Evolutionary conservation across 371 early-diverging fungal genomes (phyloP).

Genomic region (Mucor lusitanicus): DNA sequence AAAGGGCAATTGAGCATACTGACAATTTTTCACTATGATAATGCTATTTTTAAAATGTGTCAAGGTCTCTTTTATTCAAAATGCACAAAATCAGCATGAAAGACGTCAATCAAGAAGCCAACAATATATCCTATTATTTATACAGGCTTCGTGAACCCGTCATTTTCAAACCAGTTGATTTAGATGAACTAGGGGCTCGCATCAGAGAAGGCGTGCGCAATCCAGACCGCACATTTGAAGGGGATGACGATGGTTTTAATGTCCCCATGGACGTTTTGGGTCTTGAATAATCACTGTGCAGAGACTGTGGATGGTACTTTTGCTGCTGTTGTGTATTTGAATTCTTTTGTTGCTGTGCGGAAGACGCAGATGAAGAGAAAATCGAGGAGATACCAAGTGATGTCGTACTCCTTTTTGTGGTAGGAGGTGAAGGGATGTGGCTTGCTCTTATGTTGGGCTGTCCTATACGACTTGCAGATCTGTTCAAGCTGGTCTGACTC

Average conservation of each 20-base stretch:
- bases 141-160: background rate
- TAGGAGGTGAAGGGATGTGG: conserved; percentile 21
- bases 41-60: too few species aligned
- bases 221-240: background rate
- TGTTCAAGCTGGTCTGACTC: background rate
- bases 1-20: too few species aligned
- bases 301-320: background rate
- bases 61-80: background rate
- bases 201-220: background rate
- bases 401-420: conserved; percentile 13
- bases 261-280: conserved; percentile 7
- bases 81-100: background rate
- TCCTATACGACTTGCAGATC: conserved; percentile 7
- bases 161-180: background rate
- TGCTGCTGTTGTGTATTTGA: background rate
- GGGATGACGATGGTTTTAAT: background rate
- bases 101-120: background rate
- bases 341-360: background rate
- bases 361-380: conserved; percentile 3
- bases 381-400: conserved; percentile 19
- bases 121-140: background rate
- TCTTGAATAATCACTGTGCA: background rate
- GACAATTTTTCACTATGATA: too few species aligned
- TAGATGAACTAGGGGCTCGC: background rate
- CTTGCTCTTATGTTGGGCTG: conserved; percentile 19